phyloP scores from a whole-genome alignment of 1,284 basidiomycete species.

The Anthracocystis walkeri region DNA sequence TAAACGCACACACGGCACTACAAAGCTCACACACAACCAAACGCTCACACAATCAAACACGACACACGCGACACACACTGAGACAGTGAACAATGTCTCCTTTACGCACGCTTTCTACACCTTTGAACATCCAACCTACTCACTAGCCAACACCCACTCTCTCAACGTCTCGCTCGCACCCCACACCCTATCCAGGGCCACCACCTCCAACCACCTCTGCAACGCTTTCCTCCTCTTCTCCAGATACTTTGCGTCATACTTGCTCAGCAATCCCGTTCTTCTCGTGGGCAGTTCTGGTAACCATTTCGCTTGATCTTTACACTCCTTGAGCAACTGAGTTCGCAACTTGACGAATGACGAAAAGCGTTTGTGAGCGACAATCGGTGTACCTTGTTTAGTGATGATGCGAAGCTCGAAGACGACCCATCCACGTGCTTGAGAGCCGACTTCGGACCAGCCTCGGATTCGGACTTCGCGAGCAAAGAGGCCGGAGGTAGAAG shows the following conservation, averaged over 20 bases:
- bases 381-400: constrained; percentile 51
- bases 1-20: too few species aligned
- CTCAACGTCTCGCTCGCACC: constrained; percentile 39
- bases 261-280: constrained; percentile 53
- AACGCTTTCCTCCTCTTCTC: constrained; percentile 58
- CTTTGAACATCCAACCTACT: constrained; percentile 10
- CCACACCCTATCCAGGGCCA: constrained; percentile 58
- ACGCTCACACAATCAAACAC: too few species aligned
- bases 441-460: constrained; percentile 62
- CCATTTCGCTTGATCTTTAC: constrained; percentile 36
- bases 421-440: constrained; percentile 58
- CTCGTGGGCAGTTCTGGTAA: constrained; percentile 55
- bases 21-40: too few species aligned
- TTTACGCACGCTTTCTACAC: neutral
- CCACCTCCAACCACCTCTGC: constrained; percentile 59
- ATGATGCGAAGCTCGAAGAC: constrained; percentile 58
- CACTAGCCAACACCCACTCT: constrained; percentile 55
- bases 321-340: constrained; percentile 25
- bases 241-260: constrained; percentile 58
- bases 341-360: constrained; percentile 51
- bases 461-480: constrained; percentile 55
- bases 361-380: constrained; percentile 49
- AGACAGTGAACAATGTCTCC: neutral
- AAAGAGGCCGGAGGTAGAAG: constrained; percentile 28
- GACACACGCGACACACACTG: neutral